Percentiles rank a stretch among this genome's conserved stretches.
These are phyloP conservation scores for Lactifluus volemus DNA, from an alignment of 768 basidiomycete genomes.

Conservation along the genomic window DNA sequence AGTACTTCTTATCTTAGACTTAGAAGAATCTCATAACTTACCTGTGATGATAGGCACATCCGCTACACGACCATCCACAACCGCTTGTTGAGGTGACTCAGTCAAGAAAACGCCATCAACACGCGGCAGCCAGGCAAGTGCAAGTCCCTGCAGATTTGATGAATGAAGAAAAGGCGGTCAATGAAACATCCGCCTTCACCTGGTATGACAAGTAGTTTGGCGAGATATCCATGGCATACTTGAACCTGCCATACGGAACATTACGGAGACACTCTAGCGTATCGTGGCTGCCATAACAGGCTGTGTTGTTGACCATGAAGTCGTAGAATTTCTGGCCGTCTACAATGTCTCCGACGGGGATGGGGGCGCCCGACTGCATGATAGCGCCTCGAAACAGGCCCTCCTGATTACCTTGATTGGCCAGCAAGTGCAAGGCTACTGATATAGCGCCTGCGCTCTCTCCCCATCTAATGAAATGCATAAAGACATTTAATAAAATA, in stretches of 20 bases:
- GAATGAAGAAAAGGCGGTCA: no score
- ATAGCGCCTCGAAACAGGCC: conserved; percentile 22
- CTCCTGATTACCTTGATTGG: conserved; percentile 20
- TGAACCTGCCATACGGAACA: conserved; percentile 3
- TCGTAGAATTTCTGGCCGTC: conserved; percentile 21
- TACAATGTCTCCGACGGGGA: conserved; percentile 18
- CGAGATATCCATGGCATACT: conserved; percentile 14
- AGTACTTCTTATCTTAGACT: no score
- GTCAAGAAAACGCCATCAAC: conserved; percentile 14
- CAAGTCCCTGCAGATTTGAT: background rate
- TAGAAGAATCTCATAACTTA: no score
- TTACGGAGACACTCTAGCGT: conserved; percentile 20
- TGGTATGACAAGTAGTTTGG: conserved; percentile 16
- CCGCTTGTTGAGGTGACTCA: background rate
- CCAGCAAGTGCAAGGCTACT: conserved; percentile 25
- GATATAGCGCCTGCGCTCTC: conserved; percentile 34
- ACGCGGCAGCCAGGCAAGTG: no score
- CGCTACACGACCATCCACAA: no score
- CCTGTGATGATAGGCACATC: no score
- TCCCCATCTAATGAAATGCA: conserved; percentile 22
- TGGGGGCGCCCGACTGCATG: conserved; percentile 24
- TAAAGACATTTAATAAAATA: no score
- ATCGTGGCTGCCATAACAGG: conserved; percentile 17
- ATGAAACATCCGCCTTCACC: background rate
- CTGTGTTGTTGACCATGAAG: conserved; percentile 16